Evolutionary conservation across 1,284 basidiomycete genomes (phyloP).

Genomic region (Pascua sp.): DNA sequence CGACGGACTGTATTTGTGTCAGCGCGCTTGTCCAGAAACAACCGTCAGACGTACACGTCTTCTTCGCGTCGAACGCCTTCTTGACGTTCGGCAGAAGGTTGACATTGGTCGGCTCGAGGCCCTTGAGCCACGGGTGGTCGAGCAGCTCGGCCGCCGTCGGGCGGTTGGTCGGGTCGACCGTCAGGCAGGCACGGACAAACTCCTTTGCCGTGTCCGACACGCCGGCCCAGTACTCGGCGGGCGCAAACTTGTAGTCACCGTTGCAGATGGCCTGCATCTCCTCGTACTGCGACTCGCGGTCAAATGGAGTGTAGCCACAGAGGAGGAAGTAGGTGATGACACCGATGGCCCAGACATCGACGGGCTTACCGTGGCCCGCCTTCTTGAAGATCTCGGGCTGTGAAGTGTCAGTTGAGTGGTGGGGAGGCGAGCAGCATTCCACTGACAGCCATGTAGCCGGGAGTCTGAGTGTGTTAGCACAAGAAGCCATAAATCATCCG

Average conservation of each 20-base stretch:
- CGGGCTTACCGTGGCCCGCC: slow-evolving; percentile 90
- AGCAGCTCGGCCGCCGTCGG: slow-evolving; percentile 72
- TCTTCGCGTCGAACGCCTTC: slow-evolving; percentile 81
- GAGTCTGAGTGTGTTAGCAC: slow-evolving; percentile 21
- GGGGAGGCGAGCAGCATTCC: not conserved
- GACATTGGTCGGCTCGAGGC: slow-evolving; percentile 54
- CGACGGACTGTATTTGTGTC: slow-evolving; percentile 63
- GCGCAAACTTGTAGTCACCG: slow-evolving; percentile 89
- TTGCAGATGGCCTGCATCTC: slow-evolving; percentile 91
- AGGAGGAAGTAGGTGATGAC: slow-evolving; percentile 94
- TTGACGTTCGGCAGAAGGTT: slow-evolving; percentile 84
- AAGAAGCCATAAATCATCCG: slow-evolving; percentile 63
- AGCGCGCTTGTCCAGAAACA: not conserved
- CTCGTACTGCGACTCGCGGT: slow-evolving; percentile 77
- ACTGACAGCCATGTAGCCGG: slow-evolving; percentile 73
- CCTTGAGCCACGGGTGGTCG: slow-evolving; percentile 70
- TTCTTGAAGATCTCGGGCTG: slow-evolving; percentile 93
- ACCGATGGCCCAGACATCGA: slow-evolving; percentile 96
- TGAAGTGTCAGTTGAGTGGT: not conserved
- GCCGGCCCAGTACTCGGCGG: slow-evolving; percentile 79
- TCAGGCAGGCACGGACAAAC: slow-evolving; percentile 78
- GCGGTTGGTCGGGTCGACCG: slow-evolving; percentile 70
- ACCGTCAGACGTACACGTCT: slow-evolving; percentile 62
- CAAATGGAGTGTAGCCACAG: slow-evolving; percentile 91
- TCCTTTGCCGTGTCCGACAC: slow-evolving; percentile 74